Evolutionary conservation across 345 rosid genomes (phyloP).

Genomic region (Streptanthus diversifolius): DNA sequence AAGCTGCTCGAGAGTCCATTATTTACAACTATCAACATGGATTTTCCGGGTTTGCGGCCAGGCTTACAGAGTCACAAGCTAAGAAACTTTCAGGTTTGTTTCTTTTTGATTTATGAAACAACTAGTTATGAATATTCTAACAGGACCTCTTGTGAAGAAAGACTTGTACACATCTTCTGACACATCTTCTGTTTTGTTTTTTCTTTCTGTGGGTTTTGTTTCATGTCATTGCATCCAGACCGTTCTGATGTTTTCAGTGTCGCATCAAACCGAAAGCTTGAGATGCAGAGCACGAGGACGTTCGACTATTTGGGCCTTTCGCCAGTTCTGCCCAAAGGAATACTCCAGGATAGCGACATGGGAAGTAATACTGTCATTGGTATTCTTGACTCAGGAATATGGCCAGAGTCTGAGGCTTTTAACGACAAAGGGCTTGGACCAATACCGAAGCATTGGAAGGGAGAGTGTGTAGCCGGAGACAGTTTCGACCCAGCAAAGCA

Average conservation of each 20-base stretch:
- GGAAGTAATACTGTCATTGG: slow-evolving; percentile 21
- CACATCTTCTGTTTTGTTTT: background rate
- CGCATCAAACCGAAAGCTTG: background rate
- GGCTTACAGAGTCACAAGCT: slow-evolving; percentile 46
- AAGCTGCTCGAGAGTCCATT: slow-evolving; percentile 46
- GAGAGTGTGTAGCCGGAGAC: slow-evolving; percentile 39
- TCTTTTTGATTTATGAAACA: background rate
- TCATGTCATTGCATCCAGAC: slow-evolving; percentile 2
- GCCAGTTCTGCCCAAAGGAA: background rate
- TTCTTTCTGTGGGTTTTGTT: background rate
- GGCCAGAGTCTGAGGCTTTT: slow-evolving; percentile 40
- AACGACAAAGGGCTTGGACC: slow-evolving; percentile 42
- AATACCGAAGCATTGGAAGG: slow-evolving; percentile 44
- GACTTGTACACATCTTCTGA: background rate
- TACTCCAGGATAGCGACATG: slow-evolving; percentile 25
- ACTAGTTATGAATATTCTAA: background rate
- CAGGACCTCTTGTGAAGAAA: background rate
- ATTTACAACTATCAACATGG: slow-evolving; percentile 53
- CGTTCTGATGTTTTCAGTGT: slow-evolving; percentile 20
- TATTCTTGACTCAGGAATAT: slow-evolving; percentile 34
- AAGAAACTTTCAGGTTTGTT: slow-evolving; percentile 40
- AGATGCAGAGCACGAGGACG: background rate
- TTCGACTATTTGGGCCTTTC: slow-evolving; percentile 14
- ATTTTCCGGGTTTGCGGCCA: slow-evolving; percentile 60
- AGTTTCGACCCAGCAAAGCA: slow-evolving; percentile 31